Evolutionary conservation across 2,329 filamentous ascomycete genomes (phyloP), one percentile per base, ranked within the genome.

Genomic region (Endoconidiophora polonica): DNA sequence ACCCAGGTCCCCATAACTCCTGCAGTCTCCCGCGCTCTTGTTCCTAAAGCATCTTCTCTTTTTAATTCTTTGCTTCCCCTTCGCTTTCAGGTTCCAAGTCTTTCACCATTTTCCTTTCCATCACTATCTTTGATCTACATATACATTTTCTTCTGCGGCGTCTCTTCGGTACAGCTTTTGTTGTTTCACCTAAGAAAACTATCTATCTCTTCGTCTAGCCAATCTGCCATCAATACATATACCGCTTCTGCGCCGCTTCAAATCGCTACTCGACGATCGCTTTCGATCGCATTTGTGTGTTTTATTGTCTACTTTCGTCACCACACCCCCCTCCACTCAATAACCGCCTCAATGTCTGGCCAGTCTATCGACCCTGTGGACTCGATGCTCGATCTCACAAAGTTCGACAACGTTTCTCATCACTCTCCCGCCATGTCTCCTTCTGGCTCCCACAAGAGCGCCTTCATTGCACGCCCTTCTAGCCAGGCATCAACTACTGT

Each of bases 341-440:
- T 18, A 23, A 33, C 39, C 9, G 24, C 41, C 29, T 42, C 38
- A 44, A 53, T 53, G 59, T 62, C 68, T 48, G 62, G 60, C 57
- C 64, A 67, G 53, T 67, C 67, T 53, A 68, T 70, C 56, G 68
- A 72, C 57, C 68, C 71, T 50, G 61, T 77, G 57, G 77, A 81
- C 57, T 70, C 72, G 29, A 65, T 79, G 44, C 65, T 80, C 61
- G 76, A 80, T 57, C 68, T 79, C 52, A 70, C 73, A 54, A 73
- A 76, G 57, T 84, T 81, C 63, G 78, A 81, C 59, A 70, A 69
- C 55, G 63, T 75, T 48, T 56, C 60, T 44, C 80, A 76, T 58
- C 71, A 76, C 53, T 79, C 78, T 10, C 76, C 79, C 3, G 73
- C 75, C 3, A 61, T 76, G 42, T 79, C 77, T 14, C 75, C 77